Evolutionary conservation across 2,329 filamentous ascomycete genomes (phyloP).

Genomic region (Pestalotiopsis sp.): DNA sequence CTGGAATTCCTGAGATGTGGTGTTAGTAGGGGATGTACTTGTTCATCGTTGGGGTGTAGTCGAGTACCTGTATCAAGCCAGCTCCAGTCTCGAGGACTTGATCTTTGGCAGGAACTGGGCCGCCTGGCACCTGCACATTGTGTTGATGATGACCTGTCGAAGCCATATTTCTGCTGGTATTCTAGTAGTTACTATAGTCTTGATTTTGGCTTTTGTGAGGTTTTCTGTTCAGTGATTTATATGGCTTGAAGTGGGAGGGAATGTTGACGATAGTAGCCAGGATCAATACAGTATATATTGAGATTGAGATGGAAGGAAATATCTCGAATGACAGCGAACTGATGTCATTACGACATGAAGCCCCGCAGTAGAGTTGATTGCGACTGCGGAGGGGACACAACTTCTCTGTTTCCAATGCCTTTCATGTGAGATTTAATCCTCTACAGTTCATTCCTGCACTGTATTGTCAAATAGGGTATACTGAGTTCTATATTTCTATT

Average conservation of each 20-base stretch:
- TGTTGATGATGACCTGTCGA: constrained; percentile 14
- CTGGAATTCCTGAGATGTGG: constrained; percentile 57
- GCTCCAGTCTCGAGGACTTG: constrained; percentile 64
- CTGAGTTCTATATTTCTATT: background rate
- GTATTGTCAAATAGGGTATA: background rate
- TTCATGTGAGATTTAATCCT: background rate
- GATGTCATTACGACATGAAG: constrained; percentile 12
- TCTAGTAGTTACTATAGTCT: no score
- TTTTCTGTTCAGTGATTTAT: background rate
- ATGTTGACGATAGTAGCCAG: background rate
- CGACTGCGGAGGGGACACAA: background rate
- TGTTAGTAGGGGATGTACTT: background rate
- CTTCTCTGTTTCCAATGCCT: background rate
- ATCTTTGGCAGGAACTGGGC: constrained; percentile 56
- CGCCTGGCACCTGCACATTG: constrained; percentile 46
- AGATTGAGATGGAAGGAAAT: background rate
- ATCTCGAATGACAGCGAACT: background rate
- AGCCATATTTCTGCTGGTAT: constrained; percentile 15
- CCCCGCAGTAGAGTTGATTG: background rate
- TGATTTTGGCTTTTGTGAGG: background rate
- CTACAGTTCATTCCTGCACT: background rate
- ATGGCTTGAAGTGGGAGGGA: background rate
- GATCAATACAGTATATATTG: background rate
- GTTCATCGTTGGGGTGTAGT: background rate
- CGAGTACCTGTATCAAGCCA: constrained; percentile 53